Evolutionary conservation across 2,329 filamentous ascomycete species (phyloP).

Genomic region (Colletotrichum euphorbiae): DNA sequence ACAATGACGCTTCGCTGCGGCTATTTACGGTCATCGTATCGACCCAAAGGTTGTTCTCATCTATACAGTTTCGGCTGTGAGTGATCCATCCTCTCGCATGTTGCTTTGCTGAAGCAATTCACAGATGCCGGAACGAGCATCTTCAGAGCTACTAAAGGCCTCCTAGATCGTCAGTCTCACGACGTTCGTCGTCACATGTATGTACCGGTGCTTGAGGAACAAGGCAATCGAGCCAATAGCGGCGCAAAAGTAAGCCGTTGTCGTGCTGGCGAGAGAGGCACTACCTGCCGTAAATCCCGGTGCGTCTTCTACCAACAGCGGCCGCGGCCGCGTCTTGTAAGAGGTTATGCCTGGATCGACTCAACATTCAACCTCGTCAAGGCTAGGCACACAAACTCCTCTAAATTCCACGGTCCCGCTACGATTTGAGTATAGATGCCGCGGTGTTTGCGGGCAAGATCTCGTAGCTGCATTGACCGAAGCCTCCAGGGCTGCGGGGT

Average conservation of each 20-base stretch:
- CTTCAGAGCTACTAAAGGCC: constrained; percentile 38
- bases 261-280: constrained; percentile 44
- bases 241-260: constrained; percentile 39
- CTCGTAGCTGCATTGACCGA: background rate
- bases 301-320: constrained; percentile 43
- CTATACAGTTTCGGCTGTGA: background rate
- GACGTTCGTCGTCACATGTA: constrained; percentile 50
- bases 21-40: background rate
- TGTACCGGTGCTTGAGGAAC: constrained; percentile 49
- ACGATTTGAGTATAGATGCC: constrained; percentile 43
- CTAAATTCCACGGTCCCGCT: constrained; percentile 38
- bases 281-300: constrained; percentile 47
- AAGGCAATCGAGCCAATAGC: constrained; percentile 52
- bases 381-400: constrained; percentile 35
- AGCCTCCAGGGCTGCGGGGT: background rate
- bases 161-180: constrained; percentile 49
- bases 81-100: constrained; percentile 40
- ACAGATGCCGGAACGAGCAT: constrained; percentile 44
- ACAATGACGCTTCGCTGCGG: background rate
- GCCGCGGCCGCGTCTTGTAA: constrained; percentile 43
- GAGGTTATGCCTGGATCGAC: constrained; percentile 33
- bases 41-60: background rate
- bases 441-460: constrained; percentile 27
- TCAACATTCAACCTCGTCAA: constrained; percentile 33
- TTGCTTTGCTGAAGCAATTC: constrained; percentile 48